phyloP scores from a whole-genome alignment of 129 eudicot genomes.

The Flaveria sonorensis region DNA sequence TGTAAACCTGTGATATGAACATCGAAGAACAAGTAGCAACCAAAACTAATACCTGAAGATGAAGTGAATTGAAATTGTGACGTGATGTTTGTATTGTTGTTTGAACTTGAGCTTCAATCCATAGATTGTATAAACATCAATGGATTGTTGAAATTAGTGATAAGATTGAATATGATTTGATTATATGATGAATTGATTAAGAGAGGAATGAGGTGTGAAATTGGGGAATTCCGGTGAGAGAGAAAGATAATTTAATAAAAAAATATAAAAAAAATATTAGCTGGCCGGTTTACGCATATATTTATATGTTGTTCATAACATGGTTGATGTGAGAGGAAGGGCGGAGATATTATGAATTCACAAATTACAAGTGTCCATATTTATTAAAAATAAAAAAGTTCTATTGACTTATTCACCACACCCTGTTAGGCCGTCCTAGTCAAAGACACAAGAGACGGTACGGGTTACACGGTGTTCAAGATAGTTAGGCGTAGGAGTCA shows the following conservation, averaged over 20 bases:
- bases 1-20: not conserved
- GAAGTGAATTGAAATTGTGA: not conserved
- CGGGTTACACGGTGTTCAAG: too few relatives aligned
- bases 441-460: too few relatives aligned
- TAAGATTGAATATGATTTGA: conserved; percentile 4
- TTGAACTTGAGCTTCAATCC: conserved; percentile 26
- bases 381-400: not conserved
- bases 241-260: conserved; percentile 13
- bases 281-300: conserved; percentile 31
- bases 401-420: too few relatives aligned
- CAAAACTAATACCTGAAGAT: conserved; percentile 16
- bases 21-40: conserved; percentile 13
- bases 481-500: too few relatives aligned
- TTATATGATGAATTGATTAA: not conserved
- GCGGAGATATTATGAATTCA: not conserved
- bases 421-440: too few relatives aligned
- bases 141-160: conserved; percentile 12
- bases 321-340: conserved; percentile 23
- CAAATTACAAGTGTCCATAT: not conserved
- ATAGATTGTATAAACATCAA: conserved; percentile 16
- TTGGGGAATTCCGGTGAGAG: not conserved
- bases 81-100: not conserved
- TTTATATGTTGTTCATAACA: conserved; percentile 30
- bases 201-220: conserved; percentile 19
- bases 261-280: not conserved